These are phyloP conservation scores for Exophiala xenobiotica DNA, from an alignment of 2,329 filamentous ascomycete species.

Conservation along the genomic window DNA sequence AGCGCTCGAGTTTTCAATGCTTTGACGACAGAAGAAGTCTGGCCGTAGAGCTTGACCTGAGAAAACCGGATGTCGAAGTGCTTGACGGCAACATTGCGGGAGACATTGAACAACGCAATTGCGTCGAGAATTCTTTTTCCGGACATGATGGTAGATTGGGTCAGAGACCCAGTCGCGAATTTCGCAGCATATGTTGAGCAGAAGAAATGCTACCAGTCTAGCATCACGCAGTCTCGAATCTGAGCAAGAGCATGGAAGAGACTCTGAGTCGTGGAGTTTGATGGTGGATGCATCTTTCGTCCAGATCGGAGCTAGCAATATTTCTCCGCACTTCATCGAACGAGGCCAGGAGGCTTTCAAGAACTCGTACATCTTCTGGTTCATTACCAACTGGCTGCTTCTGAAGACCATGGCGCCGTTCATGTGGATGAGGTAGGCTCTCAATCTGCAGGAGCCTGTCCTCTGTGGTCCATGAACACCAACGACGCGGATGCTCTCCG, in stretches of 20 bases:
- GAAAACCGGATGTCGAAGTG: slow-evolving; percentile 59
- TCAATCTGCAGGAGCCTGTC: no score
- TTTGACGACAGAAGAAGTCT: slow-evolving; percentile 64
- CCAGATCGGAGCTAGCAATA: slow-evolving; percentile 5
- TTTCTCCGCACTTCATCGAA: slow-evolving; percentile 2
- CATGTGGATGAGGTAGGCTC: no score
- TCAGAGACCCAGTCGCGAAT: slow-evolving; percentile 3
- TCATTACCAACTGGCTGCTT: no score
- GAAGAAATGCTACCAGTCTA: neutral
- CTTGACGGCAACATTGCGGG: slow-evolving; percentile 65
- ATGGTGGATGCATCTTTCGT: neutral
- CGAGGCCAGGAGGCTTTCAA: neutral
- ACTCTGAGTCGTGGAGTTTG: neutral
- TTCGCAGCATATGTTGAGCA: neutral
- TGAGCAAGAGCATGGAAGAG: neutral
- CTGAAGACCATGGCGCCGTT: no score
- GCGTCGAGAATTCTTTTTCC: slow-evolving; percentile 68
- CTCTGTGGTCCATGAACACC: slow-evolving; percentile 26
- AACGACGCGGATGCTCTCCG: slow-evolving; percentile 22
- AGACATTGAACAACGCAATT: slow-evolving; percentile 67
- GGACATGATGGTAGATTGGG: slow-evolving; percentile 42
- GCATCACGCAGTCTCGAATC: no score
- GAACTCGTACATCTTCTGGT: neutral
- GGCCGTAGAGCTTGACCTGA: slow-evolving; percentile 62
- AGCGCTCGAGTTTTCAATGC: slow-evolving; percentile 53